Evolutionary conservation across 805 yeast species (phyloP).

Genomic region (Starmera amethionina): DNA sequence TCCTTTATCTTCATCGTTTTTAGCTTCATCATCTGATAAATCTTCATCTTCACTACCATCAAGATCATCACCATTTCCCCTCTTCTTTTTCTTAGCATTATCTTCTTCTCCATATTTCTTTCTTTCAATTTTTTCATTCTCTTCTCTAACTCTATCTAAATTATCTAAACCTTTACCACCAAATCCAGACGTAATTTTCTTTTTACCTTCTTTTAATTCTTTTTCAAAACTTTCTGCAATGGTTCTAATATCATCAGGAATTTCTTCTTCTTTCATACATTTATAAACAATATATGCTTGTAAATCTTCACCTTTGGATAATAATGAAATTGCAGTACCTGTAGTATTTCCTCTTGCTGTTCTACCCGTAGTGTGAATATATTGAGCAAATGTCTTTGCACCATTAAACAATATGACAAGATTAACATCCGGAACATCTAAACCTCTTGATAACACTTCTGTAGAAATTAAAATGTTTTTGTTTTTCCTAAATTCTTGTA

Average conservation of each 20-base stretch:
- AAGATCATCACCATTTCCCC: constrained; percentile 7
- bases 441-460: constrained; percentile 89
- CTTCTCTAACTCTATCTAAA: constrained; percentile 52
- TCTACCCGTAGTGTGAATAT: constrained; percentile 91
- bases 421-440: constrained; percentile 81
- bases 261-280: constrained; percentile 38
- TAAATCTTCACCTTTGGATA: constrained; percentile 53
- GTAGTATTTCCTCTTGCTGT: constrained; percentile 77
- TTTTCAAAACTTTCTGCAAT: constrained; percentile 47
- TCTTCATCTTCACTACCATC: constrained; percentile 15
- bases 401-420: constrained; percentile 76
- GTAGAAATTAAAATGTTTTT: constrained; percentile 75
- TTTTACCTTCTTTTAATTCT: constrained; percentile 60
- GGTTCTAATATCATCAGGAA: constrained; percentile 39
- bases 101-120: constrained; percentile 36
- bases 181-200: constrained; percentile 63
- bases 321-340: constrained; percentile 73
- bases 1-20: constrained; percentile 9
- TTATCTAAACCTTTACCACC: constrained; percentile 89
- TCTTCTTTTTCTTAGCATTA: constrained; percentile 9
- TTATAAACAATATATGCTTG: constrained; percentile 48
- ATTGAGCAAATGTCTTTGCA: constrained; percentile 88
- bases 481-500: constrained; percentile 52
- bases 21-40: constrained; percentile 13
- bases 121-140: constrained; percentile 38